Conservation (phyloP, 1,139 yeast genomes). For the Pichia sp. region DNA sequence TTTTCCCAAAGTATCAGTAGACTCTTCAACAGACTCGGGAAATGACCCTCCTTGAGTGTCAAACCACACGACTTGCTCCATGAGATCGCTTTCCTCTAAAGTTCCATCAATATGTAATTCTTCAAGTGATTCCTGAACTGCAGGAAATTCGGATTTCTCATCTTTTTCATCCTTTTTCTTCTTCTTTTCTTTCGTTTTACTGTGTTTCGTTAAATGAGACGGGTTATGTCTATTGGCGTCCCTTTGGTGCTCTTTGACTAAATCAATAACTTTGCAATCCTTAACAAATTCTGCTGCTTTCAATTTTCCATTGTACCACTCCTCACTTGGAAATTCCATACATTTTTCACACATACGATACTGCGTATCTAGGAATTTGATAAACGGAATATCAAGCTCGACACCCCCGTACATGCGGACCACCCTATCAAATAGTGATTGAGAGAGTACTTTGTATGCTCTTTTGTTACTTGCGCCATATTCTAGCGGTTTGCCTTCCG, state of each 20-base stretch:
- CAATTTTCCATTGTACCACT: conserved; percentile 60
- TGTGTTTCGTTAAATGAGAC: neutral
- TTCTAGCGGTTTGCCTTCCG: conserved; percentile 29
- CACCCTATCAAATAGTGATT: conserved; percentile 77
- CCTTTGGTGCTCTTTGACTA: conserved; percentile 43
- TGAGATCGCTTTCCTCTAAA: conserved; percentile 9
- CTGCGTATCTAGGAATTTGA: conserved; percentile 57
- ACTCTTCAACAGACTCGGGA: conserved; percentile 52
- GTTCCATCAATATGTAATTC: conserved; percentile 1
- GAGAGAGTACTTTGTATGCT: conserved; percentile 39
- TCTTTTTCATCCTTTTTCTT: conserved; percentile 15
- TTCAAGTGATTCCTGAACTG: neutral
- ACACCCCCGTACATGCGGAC: conserved; percentile 47
- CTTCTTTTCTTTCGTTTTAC: conserved; percentile 16
- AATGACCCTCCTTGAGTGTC: conserved; percentile 93
- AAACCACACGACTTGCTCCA: conserved; percentile 54
- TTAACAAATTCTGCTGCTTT: conserved; percentile 62
- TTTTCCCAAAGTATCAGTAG: neutral
- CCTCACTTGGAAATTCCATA: conserved; percentile 73
- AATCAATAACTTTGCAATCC: conserved; percentile 49
- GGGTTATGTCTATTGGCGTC: neutral
- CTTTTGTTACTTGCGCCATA: conserved; percentile 10
- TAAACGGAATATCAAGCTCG: conserved; percentile 41
- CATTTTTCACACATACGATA: conserved; percentile 81
- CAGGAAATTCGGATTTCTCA: neutral